Evolutionary conservation across 371 early-diverging fungal species (phyloP).

Genomic region (Circinella minor): DNA sequence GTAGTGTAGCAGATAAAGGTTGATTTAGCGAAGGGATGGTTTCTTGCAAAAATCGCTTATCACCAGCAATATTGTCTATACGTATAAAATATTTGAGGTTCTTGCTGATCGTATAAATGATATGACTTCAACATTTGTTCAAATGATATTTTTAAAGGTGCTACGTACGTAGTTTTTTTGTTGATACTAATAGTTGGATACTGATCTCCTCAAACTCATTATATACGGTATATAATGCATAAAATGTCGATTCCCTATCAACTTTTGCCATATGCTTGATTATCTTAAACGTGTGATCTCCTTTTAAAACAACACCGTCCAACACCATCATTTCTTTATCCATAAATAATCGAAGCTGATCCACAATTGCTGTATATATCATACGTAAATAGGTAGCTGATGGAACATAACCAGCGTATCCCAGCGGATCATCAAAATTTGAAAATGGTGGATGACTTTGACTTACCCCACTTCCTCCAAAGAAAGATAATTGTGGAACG

Average conservation of each 20-base stretch:
- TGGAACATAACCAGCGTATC: not conserved
- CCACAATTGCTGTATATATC: not conserved
- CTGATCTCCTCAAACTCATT: not conserved
- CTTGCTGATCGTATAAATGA: not conserved
- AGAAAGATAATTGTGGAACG: too few relatives aligned
- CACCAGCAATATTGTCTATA: not conserved
- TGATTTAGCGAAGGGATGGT: not conserved
- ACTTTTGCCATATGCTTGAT: conserved; percentile 3
- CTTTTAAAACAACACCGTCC: not conserved
- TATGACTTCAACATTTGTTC: not conserved
- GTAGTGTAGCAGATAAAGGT: not conserved
- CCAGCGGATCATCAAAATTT: not conserved
- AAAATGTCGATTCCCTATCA: not conserved
- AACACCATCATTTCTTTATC: conserved; percentile 3
- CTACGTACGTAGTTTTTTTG: not conserved
- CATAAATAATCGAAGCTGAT: not conserved
- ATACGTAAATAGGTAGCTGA: not conserved
- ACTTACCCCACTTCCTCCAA: too few relatives aligned
- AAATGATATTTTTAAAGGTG: not conserved
- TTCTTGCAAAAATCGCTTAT: not conserved
- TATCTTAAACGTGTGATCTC: not conserved
- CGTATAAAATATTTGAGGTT: conserved; percentile 2
- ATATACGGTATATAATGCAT: not conserved
- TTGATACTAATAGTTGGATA: not conserved
- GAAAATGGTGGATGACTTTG: not conserved